A percentile compares a stretch with the other conserved stretches of the same genome.
Conservation (phyloP, 805 yeast species). For the Brettanomyces sp. region DNA sequence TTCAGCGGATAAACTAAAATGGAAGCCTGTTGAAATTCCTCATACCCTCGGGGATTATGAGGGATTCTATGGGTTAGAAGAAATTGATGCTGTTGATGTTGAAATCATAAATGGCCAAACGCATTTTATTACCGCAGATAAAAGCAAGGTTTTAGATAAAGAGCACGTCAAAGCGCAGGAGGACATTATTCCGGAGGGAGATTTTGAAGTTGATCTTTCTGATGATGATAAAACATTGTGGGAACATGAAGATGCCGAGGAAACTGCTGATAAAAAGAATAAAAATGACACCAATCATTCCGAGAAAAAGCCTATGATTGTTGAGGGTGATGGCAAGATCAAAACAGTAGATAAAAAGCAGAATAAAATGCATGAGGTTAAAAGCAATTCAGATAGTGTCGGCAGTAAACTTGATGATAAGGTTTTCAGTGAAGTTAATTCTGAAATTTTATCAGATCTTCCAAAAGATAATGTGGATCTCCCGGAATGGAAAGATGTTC, state of each 20-base stretch:
- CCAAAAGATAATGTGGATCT: constrained; percentile 32
- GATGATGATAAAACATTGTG: constrained; percentile 9
- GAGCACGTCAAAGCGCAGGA: constrained; percentile 12
- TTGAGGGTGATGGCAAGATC: constrained; percentile 2
- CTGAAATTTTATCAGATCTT: constrained; percentile 6
- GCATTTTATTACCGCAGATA: constrained; percentile 40
- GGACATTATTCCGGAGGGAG: constrained; percentile 18
- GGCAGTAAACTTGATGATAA: constrained; percentile 6
- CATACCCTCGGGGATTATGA: constrained; percentile 80
- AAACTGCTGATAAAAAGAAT: constrained; percentile 4
- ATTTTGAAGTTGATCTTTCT: constrained; percentile 14
- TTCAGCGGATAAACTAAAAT: constrained; percentile 40
- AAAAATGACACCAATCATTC: constrained; percentile 1
- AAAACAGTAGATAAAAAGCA: constrained; percentile 2
- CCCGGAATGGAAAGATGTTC: constrained; percentile 50
- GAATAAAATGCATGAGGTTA: constrained; percentile 1
- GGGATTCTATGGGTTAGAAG: constrained; percentile 89
- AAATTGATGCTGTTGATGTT: constrained; percentile 86
- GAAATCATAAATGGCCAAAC: constrained; percentile 62
- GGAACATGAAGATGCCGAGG: neutral
- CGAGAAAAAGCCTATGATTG: constrained; percentile 6
- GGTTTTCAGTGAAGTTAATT: constrained; percentile 9
- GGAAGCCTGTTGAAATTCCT: constrained; percentile 81
- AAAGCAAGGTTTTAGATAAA: constrained; percentile 13
- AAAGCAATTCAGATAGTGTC: neutral